Conservation (phyloP, 306 rosid genomes). For the Malus sylvestris region DNA sequence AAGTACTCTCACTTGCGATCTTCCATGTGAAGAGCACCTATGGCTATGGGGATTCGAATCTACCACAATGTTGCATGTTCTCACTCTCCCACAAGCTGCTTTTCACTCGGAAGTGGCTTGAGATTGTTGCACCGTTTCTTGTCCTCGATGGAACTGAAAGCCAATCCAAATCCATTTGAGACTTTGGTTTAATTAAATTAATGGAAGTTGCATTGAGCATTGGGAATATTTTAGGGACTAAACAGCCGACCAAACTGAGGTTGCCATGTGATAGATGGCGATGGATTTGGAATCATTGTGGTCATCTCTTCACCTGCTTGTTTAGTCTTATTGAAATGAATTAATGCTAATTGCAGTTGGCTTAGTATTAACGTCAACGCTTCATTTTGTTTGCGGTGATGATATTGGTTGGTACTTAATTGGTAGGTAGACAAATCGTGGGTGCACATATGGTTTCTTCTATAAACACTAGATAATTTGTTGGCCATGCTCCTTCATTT, state of each 20-base stretch:
- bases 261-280: conserved; percentile 67
- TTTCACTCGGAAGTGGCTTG: conserved; percentile 58
- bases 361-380: conserved; percentile 43
- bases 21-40: conserved; percentile 76
- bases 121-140: conserved; percentile 59
- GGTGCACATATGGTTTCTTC: neutral
- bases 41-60: conserved; percentile 41
- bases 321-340: conserved; percentile 14
- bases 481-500: neutral
- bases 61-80: conserved; percentile 76
- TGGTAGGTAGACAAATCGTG: neutral
- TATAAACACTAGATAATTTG: neutral
- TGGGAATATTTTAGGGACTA: conserved; percentile 37
- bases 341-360: conserved; percentile 8
- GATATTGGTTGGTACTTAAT: neutral
- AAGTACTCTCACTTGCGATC: neutral
- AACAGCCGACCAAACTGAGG: conserved; percentile 66
- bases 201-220: conserved; percentile 36
- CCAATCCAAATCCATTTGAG: conserved; percentile 41
- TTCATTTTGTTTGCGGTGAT: neutral
- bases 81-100: conserved; percentile 53
- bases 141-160: conserved; percentile 51
- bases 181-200: conserved; percentile 23
- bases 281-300: conserved; percentile 67
- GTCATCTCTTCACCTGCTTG: conserved; percentile 42